Base-by-base conservation (phyloP, 345 rosid species). In the Brassica nigra region DNA sequence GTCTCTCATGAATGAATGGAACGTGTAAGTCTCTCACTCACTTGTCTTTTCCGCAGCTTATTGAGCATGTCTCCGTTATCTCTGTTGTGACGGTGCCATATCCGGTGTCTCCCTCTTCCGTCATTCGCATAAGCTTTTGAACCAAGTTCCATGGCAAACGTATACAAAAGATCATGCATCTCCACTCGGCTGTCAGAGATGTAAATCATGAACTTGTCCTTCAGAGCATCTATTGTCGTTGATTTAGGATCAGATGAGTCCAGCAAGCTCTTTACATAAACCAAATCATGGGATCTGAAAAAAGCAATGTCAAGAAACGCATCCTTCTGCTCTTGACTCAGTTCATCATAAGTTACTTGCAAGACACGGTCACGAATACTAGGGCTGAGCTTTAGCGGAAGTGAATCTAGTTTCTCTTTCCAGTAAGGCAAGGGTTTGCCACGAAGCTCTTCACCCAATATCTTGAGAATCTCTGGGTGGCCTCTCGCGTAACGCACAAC, bases 281-380 rank as follows among this genome's bases (percentile, higher is more conserved):
- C 36, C 34, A 5, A 12, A n/a, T 49, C 39, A 5, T 27, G 28
- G 1, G 81, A 74, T 12, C 63, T 79, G 67, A 84, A 84, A 63
- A 83, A 80, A 14, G 85, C 84, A 44, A 86, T 76, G 63, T 84
- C 87, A 4, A 82, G 76, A 80, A 86, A 86, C 0, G 78, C 65
- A 6, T 29, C 52, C 68, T 81, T 73, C 12, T 34, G 18, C 33
- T 23, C 4, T 8, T 36, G 66, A 23, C 63, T 27, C 15, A 85
- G 49, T 11, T 74, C 82, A 74, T 84, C 82, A 31, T 73, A 85
- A 14, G 82, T 83, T 68, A 78, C 75, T 49, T 36, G 66, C 30
- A 85, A 49, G 6, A 70, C 64, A 62, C 37, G 29, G 0, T 59
- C 49, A 0, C 9, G 58, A 31, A 86, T 81, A 15, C 78, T 71